Conservation (phyloP, 2,329 filamentous ascomycete genomes). For the Diaporthe citrichinensis region DNA sequence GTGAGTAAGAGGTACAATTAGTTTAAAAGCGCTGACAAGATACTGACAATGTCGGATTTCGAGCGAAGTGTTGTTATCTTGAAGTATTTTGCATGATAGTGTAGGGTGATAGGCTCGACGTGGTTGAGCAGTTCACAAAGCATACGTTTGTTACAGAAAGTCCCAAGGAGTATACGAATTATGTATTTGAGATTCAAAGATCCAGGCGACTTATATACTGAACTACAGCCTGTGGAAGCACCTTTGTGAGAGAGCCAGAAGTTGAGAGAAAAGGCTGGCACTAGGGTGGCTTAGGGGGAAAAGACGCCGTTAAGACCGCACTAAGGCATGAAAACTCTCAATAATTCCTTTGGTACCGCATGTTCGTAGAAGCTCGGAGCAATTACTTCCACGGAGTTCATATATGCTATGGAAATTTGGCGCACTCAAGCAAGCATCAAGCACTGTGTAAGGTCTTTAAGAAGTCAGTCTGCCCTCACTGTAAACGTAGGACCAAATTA, state of each 20-base stretch:
- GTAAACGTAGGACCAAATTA: neutral
- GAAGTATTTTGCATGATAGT: neutral
- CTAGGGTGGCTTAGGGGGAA: neutral
- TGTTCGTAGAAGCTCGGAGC: neutral
- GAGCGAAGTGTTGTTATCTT: too few relatives aligned
- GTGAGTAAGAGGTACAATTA: neutral
- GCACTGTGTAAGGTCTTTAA: too few relatives aligned
- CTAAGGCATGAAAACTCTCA: neutral
- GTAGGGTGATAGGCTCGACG: too few relatives aligned
- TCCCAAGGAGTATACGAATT: too few relatives aligned
- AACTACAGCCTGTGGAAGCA: neutral
- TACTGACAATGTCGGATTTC: neutral
- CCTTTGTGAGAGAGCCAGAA: neutral
- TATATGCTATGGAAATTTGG: too few relatives aligned
- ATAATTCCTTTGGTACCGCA: neutral
- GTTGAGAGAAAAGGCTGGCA: neutral
- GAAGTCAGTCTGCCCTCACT: neutral
- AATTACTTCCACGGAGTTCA: neutral
- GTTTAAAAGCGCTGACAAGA: neutral
- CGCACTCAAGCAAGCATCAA: neutral
- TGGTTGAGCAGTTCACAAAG: neutral
- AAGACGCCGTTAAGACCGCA: neutral
- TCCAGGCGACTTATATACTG: neutral
- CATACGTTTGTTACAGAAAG: neutral
- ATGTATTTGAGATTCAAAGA: too few relatives aligned